Evolutionary conservation across 2,329 filamentous ascomycete genomes (phyloP).

Genomic region (Fusarium sp.): DNA sequence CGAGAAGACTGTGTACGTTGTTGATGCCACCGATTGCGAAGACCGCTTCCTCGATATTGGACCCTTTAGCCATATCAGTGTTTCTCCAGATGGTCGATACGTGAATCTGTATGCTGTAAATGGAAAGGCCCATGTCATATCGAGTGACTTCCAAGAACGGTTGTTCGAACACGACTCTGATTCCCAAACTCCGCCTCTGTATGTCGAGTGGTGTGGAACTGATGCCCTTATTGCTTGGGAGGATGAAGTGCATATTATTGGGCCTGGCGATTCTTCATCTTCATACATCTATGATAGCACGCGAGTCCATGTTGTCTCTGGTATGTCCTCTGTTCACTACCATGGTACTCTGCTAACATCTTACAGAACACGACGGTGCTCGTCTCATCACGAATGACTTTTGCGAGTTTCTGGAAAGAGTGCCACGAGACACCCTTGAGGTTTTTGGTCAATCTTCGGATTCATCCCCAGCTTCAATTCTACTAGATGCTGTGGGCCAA

Average conservation of each 20-base stretch:
- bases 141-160: conserved; percentile 93
- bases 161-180: conserved; percentile 92
- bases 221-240: conserved; percentile 98
- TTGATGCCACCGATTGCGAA: conserved; percentile 90
- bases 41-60: conserved; percentile 92
- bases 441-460: conserved; percentile 91
- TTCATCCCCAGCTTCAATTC: conserved; percentile 89
- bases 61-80: conserved; percentile 89
- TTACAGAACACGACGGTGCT: conserved; percentile 81
- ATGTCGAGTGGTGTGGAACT: conserved; percentile 96
- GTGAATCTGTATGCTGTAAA: conserved; percentile 88
- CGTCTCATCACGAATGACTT: conserved; percentile 90
- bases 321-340: conserved; percentile 56
- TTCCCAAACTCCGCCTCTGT: conserved; percentile 85
- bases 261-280: conserved; percentile 80
- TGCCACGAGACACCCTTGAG: conserved; percentile 86
- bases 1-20: conserved; percentile 83
- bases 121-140: conserved; percentile 91
- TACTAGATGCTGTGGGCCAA: conserved; percentile 91
- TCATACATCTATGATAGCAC: conserved; percentile 91
- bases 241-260: conserved; percentile 95
- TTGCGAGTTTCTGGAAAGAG: conserved; percentile 98
- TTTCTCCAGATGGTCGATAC: conserved; percentile 91
- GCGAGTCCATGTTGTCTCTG: conserved; percentile 88
- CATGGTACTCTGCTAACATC: conserved; percentile 18